Percentiles rank a stretch among this genome's conserved stretches.
phyloP scores from a whole-genome alignment of 83 land plant genomes.

The Larix sibirica region DNA sequence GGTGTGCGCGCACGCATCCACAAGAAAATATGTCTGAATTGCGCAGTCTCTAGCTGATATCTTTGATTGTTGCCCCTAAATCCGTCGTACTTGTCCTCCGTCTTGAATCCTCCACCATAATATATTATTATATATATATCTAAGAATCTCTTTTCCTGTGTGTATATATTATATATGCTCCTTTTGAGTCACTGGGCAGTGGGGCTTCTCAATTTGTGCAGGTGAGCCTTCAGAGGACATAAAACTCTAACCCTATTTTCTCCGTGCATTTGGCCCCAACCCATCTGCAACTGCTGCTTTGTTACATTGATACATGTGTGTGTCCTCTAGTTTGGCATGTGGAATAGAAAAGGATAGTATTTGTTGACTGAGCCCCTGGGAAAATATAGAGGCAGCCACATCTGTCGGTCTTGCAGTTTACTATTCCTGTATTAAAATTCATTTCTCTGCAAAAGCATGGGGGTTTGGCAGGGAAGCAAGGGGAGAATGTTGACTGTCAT shows the following conservation, averaged over 20 bases:
- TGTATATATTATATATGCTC: neutral
- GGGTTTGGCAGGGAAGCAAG: neutral
- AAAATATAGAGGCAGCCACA: neutral
- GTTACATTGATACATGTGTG: neutral
- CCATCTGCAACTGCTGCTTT: slow-evolving; percentile 9
- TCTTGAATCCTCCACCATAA: neutral
- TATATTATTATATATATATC: neutral
- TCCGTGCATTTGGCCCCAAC: too few relatives aligned
- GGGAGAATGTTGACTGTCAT: slow-evolving; percentile 15
- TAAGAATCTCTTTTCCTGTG: neutral
- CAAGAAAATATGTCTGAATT: slow-evolving; percentile 17
- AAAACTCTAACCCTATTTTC: too few relatives aligned
- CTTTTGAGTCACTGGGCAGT: neutral
- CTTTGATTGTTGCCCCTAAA: too few relatives aligned
- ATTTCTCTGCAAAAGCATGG: neutral
- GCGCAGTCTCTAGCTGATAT: neutral
- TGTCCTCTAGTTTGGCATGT: neutral
- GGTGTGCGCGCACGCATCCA: slow-evolving; percentile 8
- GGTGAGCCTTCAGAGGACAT: neutral
- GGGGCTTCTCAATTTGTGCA: neutral
- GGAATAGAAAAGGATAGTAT: neutral
- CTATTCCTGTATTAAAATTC: slow-evolving; percentile 6
- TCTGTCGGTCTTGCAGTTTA: slow-evolving; percentile 4
- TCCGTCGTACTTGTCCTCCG: neutral
- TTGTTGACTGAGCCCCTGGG: slow-evolving; percentile 4